phyloP scores from a whole-genome alignment of 1,139 yeast genomes.

The Magnusiomyces ingens region DNA sequence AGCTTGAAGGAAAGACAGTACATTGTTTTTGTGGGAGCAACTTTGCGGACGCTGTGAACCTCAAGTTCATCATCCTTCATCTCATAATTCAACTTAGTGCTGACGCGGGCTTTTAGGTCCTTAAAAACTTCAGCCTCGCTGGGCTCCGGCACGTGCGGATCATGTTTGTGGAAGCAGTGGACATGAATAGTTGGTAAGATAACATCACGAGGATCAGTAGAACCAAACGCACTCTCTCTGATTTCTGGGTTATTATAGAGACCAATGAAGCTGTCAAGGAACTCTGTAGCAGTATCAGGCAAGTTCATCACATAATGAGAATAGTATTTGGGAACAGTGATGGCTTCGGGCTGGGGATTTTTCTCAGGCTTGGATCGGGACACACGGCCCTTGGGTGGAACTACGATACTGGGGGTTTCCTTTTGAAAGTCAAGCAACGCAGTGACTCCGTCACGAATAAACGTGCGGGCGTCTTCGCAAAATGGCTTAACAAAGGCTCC shows the following conservation, averaged over 20 bases:
- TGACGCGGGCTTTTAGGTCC: slow-evolving; percentile 56
- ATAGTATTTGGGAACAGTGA: slow-evolving; percentile 50
- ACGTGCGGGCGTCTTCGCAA: slow-evolving; percentile 77
- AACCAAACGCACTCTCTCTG: slow-evolving; percentile 31
- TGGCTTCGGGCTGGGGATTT: slow-evolving; percentile 23
- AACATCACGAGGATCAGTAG: slow-evolving; percentile 21
- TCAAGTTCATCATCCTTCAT: slow-evolving; percentile 41
- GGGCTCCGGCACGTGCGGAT: slow-evolving; percentile 66
- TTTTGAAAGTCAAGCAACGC: slow-evolving; percentile 38
- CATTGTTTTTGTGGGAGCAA: slow-evolving; percentile 97
- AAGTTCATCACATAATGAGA: slow-evolving; percentile 88
- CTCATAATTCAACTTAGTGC: slow-evolving; percentile 45
- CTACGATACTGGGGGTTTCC: slow-evolving; percentile 16
- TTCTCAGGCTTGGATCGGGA: slow-evolving; percentile 26
- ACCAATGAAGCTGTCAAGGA: slow-evolving; percentile 69
- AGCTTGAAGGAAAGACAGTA: slow-evolving; percentile 75
- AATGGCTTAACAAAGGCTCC: slow-evolving; percentile 51
- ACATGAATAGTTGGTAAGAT: slow-evolving; percentile 72
- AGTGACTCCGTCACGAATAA: slow-evolving; percentile 56
- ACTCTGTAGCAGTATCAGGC: slow-evolving; percentile 89
- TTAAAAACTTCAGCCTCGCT: slow-evolving; percentile 53
- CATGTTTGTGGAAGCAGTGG: slow-evolving; percentile 87
- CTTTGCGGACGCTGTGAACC: slow-evolving; percentile 84
- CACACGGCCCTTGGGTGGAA: slow-evolving; percentile 13
- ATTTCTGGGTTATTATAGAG: slow-evolving; percentile 44